phyloP scores from a whole-genome alignment of 2,329 filamentous ascomycete species.

The Nemania bipapillata region DNA sequence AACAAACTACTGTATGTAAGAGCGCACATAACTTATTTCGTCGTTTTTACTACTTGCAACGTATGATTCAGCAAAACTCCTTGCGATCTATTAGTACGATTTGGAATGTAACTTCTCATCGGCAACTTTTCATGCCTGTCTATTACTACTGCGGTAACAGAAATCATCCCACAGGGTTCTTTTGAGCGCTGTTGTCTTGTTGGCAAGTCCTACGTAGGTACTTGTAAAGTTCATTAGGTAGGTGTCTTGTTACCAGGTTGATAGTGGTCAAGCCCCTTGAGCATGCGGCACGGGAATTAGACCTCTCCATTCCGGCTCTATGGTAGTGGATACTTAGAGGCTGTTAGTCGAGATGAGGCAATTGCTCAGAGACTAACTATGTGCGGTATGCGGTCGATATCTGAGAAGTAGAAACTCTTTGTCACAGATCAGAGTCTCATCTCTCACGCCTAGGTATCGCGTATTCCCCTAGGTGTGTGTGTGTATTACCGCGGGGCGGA shows the following conservation, averaged over 20 bases:
- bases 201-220: background rate
- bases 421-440: background rate
- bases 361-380: slow-evolving; percentile 8
- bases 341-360: slow-evolving; percentile 5
- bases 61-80: slow-evolving; percentile 13
- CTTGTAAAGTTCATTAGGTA: slow-evolving; percentile 11
- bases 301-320: slow-evolving; percentile 26
- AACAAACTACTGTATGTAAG: slow-evolving; percentile 6
- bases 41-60: slow-evolving; percentile 15
- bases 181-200: background rate
- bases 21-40: slow-evolving; percentile 22
- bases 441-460: background rate
- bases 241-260: slow-evolving; percentile 3
- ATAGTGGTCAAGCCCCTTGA: slow-evolving; percentile 1
- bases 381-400: slow-evolving; percentile 9
- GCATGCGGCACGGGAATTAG: slow-evolving; percentile 27
- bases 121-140: slow-evolving; percentile 17
- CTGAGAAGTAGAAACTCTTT: background rate
- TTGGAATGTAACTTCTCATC: slow-evolving; percentile 30
- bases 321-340: slow-evolving; percentile 19
- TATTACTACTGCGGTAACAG: slow-evolving; percentile 23
- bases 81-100: slow-evolving; percentile 12
- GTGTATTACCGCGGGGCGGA: slow-evolving; percentile 19
- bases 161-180: slow-evolving; percentile 14
- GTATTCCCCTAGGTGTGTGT: background rate